Evolutionary conservation across 225 moss, liverwort and hornwort species (phyloP), one percentile per base, ranked within the genome.

Genomic region (Ulota crispa): DNA sequence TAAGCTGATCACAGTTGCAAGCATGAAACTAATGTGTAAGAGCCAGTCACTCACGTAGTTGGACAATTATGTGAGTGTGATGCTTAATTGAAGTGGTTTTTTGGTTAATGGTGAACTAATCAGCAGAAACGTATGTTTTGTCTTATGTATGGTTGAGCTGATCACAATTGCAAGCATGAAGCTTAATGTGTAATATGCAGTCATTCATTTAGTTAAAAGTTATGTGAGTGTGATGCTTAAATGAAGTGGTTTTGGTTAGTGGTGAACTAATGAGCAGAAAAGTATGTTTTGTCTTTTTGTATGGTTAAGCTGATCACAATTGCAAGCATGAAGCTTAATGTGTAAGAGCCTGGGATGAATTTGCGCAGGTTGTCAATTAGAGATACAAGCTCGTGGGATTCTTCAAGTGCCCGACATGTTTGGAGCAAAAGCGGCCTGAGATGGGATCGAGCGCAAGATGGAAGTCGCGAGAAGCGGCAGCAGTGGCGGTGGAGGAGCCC

Each of bases 391-490:
- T 27, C 68, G 68, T 3, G 75, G 64, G 59, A 78, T 56, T 70
- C 69, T 62, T 6, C 84, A 15, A 54, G 60, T 20, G 76, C 76
- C 66, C 5, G 66, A 27, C 62, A 83, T 89, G 85, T 55, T 59
- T 60, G 42, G 76, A 66, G 31, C 52, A 41, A 34, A 23, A 77
- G 41, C 10, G 45, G 11, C 26, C 13, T 24, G 31, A 55, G 75
- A 88, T 86, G 88, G 86, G 78, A 45, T 82, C 82, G 18, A 54
- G 76, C 45, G 89, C 86, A 63, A 92, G 93, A 64, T 96, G 96
- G 96, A 96, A 96, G 85, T 87, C 92, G 10, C 87, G 88, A n/a
- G 82, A 88, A 72, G 93, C 89, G 36, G 79, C 84, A n/a, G 91
- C 81, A 80, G 82, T 53, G 36, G 96, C 96, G 3, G 63, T 70